Percentiles rank a stretch among this genome's conserved stretches.
Evolutionary conservation across 2,329 filamentous ascomycete species (phyloP).

Genomic region (Paraphoma chrysanthemicola): DNA sequence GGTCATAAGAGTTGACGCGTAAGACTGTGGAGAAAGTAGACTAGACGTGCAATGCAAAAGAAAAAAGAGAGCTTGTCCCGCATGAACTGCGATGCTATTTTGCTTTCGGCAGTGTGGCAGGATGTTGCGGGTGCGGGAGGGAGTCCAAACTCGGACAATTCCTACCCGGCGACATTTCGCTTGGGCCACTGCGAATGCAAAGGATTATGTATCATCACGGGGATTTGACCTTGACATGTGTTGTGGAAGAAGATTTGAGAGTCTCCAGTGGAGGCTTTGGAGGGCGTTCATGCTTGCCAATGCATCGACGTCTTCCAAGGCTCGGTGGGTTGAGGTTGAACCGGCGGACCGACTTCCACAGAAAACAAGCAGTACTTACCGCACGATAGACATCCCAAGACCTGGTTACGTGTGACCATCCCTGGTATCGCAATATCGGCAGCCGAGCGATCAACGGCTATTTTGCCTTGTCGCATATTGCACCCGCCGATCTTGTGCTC

Average conservation of each 20-base stretch:
- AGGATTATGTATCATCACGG: no score
- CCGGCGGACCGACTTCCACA: constrained; percentile 7
- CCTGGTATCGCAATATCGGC: not conserved
- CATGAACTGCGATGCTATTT: no score
- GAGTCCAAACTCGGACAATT: not conserved
- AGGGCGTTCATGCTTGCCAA: not conserved
- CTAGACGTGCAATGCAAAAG: no score
- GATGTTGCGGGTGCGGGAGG: no score
- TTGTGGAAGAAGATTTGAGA: no score
- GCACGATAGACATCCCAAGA: constrained; percentile 3
- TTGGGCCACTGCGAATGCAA: no score
- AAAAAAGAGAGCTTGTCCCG: not conserved
- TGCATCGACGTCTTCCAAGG: not conserved
- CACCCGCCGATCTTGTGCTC: constrained; percentile 9
- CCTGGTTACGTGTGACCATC: not conserved
- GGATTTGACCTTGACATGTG: no score
- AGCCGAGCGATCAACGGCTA: not conserved
- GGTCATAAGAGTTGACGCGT: not conserved
- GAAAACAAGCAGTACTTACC: constrained; percentile 2
- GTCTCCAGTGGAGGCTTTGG: not conserved
- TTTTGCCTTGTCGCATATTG: constrained; percentile 9
- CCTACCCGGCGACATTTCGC: not conserved
- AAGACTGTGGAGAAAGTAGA: not conserved
- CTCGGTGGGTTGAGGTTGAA: not conserved
- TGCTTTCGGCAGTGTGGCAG: no score